Percentiles rank a stretch among this genome's conserved stretches.
phyloP scores from a whole-genome alignment of 352 stramenopile species.

The Globisporangium splendens region DNA sequence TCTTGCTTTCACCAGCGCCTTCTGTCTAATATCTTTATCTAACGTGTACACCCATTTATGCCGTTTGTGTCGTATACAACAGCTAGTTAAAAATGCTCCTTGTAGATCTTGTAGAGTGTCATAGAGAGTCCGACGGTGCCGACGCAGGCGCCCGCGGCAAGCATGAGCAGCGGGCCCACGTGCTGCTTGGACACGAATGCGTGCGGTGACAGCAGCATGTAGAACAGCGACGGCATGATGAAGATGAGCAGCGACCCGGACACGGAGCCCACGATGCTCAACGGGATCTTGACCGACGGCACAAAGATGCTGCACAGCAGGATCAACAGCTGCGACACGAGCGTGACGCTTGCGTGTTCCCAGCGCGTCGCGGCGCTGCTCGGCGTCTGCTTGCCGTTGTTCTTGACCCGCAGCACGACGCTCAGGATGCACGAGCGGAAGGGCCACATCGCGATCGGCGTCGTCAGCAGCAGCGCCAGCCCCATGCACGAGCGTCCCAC shows the following conservation, averaged over 20 bases:
- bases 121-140: constrained; percentile 38
- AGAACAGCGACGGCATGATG: constrained; percentile 79
- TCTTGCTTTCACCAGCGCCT: too few species aligned
- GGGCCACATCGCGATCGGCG: constrained; percentile 73
- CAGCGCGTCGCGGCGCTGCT: constrained; percentile 44
- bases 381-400: constrained; percentile 53
- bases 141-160: constrained; percentile 42
- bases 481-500: constrained; percentile 64
- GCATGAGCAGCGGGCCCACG: constrained; percentile 56
- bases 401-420: constrained; percentile 64
- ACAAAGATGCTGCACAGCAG: constrained; percentile 71
- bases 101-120: constrained; percentile 40
- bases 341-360: constrained; percentile 47
- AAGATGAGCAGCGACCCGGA: constrained; percentile 80
- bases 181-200: constrained; percentile 40
- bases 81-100: constrained; percentile 14
- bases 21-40: too few species aligned
- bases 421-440: constrained; percentile 75
- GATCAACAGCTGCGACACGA: constrained; percentile 56
- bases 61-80: too few species aligned
- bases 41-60: too few species aligned
- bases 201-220: constrained; percentile 48
- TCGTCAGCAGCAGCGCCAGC: constrained; percentile 56
- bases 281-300: constrained; percentile 69
- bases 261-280: constrained; percentile 69